Evolutionary conservation across 116 monocot species (phyloP).

Genomic region (Phalaenopsis hybrid): DNA sequence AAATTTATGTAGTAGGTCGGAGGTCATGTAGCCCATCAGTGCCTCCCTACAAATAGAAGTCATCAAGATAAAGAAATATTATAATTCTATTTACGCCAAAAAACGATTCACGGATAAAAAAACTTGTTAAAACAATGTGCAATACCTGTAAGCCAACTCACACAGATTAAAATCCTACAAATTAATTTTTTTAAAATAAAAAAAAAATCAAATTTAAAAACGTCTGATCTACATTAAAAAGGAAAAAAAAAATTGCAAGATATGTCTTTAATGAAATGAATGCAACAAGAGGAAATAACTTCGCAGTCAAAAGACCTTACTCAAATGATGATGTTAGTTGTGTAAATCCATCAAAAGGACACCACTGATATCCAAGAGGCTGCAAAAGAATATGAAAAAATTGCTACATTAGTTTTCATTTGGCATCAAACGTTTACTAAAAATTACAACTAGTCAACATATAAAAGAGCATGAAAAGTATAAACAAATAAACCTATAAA

Average conservation of each 20-base stretch:
- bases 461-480: neutral
- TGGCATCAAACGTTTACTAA: neutral
- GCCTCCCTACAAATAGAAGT: too few species aligned
- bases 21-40: too few species aligned
- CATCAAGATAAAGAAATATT: too few species aligned
- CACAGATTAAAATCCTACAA: neutral
- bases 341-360: slow-evolving; percentile 54
- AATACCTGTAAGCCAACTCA: neutral
- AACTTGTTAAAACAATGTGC: neutral
- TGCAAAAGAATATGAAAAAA: slow-evolving; percentile 22
- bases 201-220: neutral
- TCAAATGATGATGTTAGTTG: slow-evolving; percentile 52
- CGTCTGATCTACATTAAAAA: neutral
- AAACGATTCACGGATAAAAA: too few species aligned
- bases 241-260: neutral
- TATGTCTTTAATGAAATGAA: neutral
- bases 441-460: neutral
- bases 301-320: slow-evolving; percentile 23
- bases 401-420: neutral
- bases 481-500: neutral
- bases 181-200: neutral
- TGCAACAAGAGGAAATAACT: neutral
- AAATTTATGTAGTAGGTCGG: too few species aligned
- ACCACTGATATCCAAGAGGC: slow-evolving; percentile 76
- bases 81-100: too few species aligned